Evolutionary conservation across 306 rosid genomes (phyloP), one percentile per base, ranked within the genome.

Genomic region (Carpinus viminea): DNA sequence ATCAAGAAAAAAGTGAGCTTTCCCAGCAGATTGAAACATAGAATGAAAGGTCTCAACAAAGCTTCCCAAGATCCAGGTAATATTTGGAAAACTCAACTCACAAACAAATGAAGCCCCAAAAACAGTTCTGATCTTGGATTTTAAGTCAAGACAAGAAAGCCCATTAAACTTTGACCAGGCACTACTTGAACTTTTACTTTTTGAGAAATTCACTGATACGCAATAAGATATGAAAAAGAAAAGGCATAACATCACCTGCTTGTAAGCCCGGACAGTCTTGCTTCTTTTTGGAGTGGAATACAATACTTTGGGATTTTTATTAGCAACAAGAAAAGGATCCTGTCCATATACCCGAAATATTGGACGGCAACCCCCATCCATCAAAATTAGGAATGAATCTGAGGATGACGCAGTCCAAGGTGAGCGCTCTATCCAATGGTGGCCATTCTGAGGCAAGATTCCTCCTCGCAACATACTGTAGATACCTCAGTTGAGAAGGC

Each of bases 381-480:
- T 87, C 92, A 74, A 92, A 89, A 81, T 87, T 81, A 12, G 98
- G 97, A 61, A 94, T 79, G 74, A 84, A 81, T 86, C 97, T 87
- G 66, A 94, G 86, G 73, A 92, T 94, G 77, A 94, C 41, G 85
- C 98, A 94, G 74, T 94, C 98, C 90, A 94, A 83, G 68, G 89
- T 84, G 70, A 92, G 97, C 5, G 90, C 89, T 89, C 98, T 85
- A 84, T 94, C 96, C 73, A 87, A 78, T 0, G 98, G 98, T 73
- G 98, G 98, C 98, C 98, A 94, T 74, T 94, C 95, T 51, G 88
- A 43, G 79, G 91, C 89, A 71, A 94, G 93, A 83, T 89, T 92
- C 87, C 98, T 91, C 92, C 96, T 88, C 0, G 95, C 89, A 45
- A 94, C 81, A 75, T 94, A 94, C 86, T 89, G 97, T 75, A 94